Base-by-base conservation (phyloP, 1,139 yeast species). In the Taphrina wiesneri region DNA sequence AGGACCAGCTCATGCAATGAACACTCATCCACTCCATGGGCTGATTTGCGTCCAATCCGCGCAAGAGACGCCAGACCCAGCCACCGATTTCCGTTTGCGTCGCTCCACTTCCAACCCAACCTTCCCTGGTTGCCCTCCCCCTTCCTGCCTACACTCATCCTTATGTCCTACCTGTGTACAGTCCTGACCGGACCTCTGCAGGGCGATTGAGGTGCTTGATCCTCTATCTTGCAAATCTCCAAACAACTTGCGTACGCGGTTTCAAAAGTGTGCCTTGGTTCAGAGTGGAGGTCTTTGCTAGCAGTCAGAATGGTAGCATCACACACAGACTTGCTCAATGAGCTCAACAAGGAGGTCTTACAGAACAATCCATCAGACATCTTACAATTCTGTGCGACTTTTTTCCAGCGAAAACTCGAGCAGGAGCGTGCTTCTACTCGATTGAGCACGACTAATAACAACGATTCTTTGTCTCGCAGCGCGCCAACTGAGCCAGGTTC, bases 401-500 rank as follows among this genome's bases (percentile, higher is more conserved):
- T 85, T 75, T 87, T 87, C 77, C 82, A 82, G 73, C 75, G 80
- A 63, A 83, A 85, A 70, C 78, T 87, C 67, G 86, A 83, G 71
- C 80, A 83, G 52, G 89, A 86, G 74, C 81, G 91, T 74, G 59
- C 49, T 23, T 36, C 32, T 4, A 39, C 13, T 15, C 2, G 69
- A 30, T n/a, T 73, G 36, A 67, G 70, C 68, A 73, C 73, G 0
- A 71, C 72, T n/a, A 69, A 70, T 2, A 66, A 72, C 3, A 79
- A 85, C 96, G 79, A 87, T 90, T 43, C 57, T 51, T 47, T 51
- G 28, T 36, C 49, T 39, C 34, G 53, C n/a, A 39, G 23, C 13
- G 61, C 3, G 87, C 95, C 30, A 96, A 90, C 25, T 85, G 91
- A 63, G 96, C 96, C 3, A 96, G 90, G 77, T 68, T 65, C 61